Percentiles rank a stretch among this genome's conserved stretches.
Conservation (phyloP, 177 flowering plant genomes). For the Vitis hybrid region DNA sequence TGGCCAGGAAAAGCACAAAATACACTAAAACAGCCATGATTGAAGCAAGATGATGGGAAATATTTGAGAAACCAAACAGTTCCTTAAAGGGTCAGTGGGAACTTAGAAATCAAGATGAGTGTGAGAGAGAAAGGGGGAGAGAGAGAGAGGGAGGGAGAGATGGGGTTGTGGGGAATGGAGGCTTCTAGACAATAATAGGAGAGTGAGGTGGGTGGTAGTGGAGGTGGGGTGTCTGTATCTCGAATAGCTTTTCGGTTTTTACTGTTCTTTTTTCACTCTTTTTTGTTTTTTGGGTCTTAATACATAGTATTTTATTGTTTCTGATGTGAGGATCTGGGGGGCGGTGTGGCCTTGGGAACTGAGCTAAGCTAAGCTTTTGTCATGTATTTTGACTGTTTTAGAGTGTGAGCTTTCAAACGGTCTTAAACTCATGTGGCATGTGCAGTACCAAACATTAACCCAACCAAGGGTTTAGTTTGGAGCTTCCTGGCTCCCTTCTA, state of each 20-base stretch:
- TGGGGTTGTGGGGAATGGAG: background rate
- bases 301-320: no score
- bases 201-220: constrained; percentile 9
- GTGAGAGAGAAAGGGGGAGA: constrained; percentile 15
- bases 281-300: background rate
- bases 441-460: constrained; percentile 21
- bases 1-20: constrained; percentile 40
- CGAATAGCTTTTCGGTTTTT: background rate
- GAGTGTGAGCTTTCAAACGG: constrained; percentile 25
- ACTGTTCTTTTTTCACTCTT: background rate
- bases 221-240: constrained; percentile 8
- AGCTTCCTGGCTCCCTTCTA: background rate
- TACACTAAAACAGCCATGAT: constrained; percentile 29
- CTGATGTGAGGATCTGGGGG: background rate
- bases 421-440: constrained; percentile 29
- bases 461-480: constrained; percentile 14
- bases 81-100: background rate
- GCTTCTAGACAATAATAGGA: constrained; percentile 13
- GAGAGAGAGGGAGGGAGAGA: constrained; percentile 1
- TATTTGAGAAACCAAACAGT: background rate
- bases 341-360: constrained; percentile 13
- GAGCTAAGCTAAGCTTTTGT: constrained; percentile 10
- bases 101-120: background rate
- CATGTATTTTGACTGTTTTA: background rate
- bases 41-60: constrained; percentile 1